phyloP scores from a whole-genome alignment of 352 stramenopile species.

The Globisporangium spinosum region DNA sequence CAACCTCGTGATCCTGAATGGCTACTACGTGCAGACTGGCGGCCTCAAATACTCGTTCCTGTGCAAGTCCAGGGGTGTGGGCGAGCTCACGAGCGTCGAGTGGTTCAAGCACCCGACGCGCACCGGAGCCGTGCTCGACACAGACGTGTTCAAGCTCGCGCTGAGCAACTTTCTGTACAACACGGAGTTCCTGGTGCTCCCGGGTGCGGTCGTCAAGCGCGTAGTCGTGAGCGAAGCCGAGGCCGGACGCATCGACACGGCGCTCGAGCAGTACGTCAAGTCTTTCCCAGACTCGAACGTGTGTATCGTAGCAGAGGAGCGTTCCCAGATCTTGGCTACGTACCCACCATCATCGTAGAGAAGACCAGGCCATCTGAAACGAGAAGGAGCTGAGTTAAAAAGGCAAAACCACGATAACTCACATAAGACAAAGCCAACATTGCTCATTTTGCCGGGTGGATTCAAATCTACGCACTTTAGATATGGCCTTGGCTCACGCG shows the following conservation, averaged over 20 bases:
- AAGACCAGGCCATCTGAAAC: background rate
- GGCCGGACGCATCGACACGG: slow-evolving; percentile 24
- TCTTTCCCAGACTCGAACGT: background rate
- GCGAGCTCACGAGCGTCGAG: slow-evolving; percentile 32
- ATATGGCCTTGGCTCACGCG: slow-evolving; percentile 11
- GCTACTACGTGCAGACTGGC: slow-evolving; percentile 33
- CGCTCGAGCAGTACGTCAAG: slow-evolving; percentile 28
- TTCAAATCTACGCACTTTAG: slow-evolving; percentile 1
- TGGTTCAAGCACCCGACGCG: slow-evolving; percentile 31
- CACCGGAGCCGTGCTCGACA: slow-evolving; percentile 9
- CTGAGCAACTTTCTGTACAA: slow-evolving; percentile 27
- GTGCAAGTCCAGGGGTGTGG: slow-evolving; percentile 23
- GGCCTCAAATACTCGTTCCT: slow-evolving; percentile 43
- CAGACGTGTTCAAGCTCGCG: slow-evolving; percentile 9
- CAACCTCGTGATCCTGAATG: slow-evolving; percentile 29
- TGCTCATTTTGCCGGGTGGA: background rate
- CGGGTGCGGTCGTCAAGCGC: slow-evolving; percentile 28
- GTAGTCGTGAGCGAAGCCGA: slow-evolving; percentile 61
- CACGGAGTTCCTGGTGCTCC: slow-evolving; percentile 23
- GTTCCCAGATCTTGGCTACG: background rate
- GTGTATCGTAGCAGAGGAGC: background rate
- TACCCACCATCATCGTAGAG: background rate
- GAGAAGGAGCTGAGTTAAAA: background rate
- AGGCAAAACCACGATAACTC: background rate
- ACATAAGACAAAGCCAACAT: background rate